Base-by-base conservation (phyloP, 2,329 filamentous ascomycete genomes). In the Fusarium lateritium region DNA sequence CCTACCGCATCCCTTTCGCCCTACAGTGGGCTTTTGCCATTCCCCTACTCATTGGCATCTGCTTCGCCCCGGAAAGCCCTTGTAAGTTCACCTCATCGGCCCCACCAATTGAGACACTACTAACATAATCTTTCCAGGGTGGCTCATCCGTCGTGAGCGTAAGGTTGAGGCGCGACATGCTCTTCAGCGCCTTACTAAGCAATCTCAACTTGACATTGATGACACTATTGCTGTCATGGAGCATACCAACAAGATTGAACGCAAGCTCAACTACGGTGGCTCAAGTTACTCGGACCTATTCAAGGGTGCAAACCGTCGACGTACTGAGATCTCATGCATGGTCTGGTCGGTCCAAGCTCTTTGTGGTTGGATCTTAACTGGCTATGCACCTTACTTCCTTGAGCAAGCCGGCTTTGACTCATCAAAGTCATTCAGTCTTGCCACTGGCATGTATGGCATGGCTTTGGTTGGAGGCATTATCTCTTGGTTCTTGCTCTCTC, bases 181-280 rank as follows among this genome's bases (percentile, higher is more conserved):
- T 0, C 49, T 82, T 1, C 63, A 68, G 19, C 72, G 78, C 3
- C 74, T 82, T 7, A 69, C 65, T 5, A 67, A 75, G 22, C 59
- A 76, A 39, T 70, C 56, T 1, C 56, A 56, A 7, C 77, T 78
- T 14, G 67, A 76, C n/a, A 76, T 77, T 1, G 84, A 86, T 46
- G 79, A 85, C 52, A 83, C 85, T 28, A 67, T 82, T 17, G 75
- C 77, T 40, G 71, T 79, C 46, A 81, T 82, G 74, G 74, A 79
- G 15, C 76, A 81, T 40, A 83, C 81, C 5, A 77, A 82, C 59
- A 76, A 79, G 50, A 71, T 83, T 4, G 83, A 85, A 65, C 77
- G 79, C 52, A 73, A 79, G 42, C 70, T 78, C 49, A 76, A 74
- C 6, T 67, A 71, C 0, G 82, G 81, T 1, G 77, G 77, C 6